Evolutionary conservation across 495 filamentous ascomycete species (phyloP).

Genomic region (Articulospora tetracladia): DNA sequence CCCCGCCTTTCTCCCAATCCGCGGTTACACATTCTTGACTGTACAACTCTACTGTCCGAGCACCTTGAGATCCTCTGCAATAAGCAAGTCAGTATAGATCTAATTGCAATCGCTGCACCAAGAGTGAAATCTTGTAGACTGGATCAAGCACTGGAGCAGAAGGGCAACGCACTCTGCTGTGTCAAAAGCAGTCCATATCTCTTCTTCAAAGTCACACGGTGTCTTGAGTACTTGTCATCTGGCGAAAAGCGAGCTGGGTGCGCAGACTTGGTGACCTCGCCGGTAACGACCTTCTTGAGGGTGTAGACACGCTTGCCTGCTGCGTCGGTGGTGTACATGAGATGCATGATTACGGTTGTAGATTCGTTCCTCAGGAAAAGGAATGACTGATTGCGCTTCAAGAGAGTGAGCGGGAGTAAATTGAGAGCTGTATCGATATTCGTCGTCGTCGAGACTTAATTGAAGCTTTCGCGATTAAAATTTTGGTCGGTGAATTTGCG

Average conservation of each 20-base stretch:
- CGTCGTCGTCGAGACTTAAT: background rate
- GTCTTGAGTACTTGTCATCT: constrained; percentile 95
- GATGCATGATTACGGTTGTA: constrained; percentile 57
- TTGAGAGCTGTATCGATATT: background rate
- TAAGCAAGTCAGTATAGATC: constrained; percentile 5
- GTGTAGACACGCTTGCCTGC: constrained; percentile 86
- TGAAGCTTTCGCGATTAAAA: constrained; percentile 6
- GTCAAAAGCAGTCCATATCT: constrained; percentile 83
- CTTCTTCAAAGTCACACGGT: constrained; percentile 90
- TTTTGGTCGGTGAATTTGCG: constrained; percentile 9
- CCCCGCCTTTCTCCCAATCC: background rate
- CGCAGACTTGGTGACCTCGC: constrained; percentile 87
- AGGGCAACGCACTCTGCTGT: constrained; percentile 65
- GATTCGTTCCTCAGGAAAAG: background rate
- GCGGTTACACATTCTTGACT: background rate
- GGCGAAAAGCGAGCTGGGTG: constrained; percentile 97
- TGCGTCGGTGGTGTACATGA: constrained; percentile 79
- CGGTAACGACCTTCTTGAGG: constrained; percentile 72
- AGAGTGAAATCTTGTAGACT: background rate
- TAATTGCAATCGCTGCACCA: background rate
- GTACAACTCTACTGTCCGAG: constrained; percentile 30
- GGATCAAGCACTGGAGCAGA: background rate
- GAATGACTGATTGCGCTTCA: background rate
- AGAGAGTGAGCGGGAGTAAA: background rate
- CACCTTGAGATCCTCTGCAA: constrained; percentile 35